These are phyloP conservation scores for Colletotrichum melonis DNA, from an alignment of 2,329 filamentous ascomycete species.

Conservation along the genomic window DNA sequence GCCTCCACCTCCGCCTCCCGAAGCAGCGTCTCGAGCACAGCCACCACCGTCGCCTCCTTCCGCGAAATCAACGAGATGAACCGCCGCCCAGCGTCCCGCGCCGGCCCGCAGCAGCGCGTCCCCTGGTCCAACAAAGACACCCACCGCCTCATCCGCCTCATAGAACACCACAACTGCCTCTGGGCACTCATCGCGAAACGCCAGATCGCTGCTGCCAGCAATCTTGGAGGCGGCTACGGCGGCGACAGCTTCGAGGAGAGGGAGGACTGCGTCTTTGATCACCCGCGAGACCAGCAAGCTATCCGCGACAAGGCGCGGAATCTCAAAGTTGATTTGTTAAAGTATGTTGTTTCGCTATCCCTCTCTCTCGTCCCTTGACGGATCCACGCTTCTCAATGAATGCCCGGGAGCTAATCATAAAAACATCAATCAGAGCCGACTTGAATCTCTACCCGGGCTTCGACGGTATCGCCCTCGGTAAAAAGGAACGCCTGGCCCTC, in stretches of 20 bases:
- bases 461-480: slow-evolving; percentile 60
- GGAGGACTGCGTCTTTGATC: slow-evolving; percentile 51
- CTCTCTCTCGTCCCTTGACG: no score
- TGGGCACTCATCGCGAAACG: slow-evolving; percentile 50
- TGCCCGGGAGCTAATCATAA: no score
- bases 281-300: slow-evolving; percentile 63
- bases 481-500: slow-evolving; percentile 60
- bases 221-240: background rate
- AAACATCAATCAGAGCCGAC: slow-evolving; percentile 44
- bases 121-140: slow-evolving; percentile 58
- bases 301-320: slow-evolving; percentile 69
- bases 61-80: slow-evolving; percentile 20
- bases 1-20: slow-evolving; percentile 35
- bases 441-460: slow-evolving; percentile 58
- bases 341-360: slow-evolving; percentile 42
- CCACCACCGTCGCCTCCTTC: slow-evolving; percentile 45
- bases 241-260: slow-evolving; percentile 26
- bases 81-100: slow-evolving; percentile 11
- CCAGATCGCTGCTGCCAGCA: slow-evolving; percentile 29
- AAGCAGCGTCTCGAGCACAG: slow-evolving; percentile 38
- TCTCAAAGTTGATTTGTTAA: slow-evolving; percentile 64
- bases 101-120: slow-evolving; percentile 41
- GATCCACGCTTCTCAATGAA: no score
- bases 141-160: slow-evolving; percentile 53
- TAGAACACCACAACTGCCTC: slow-evolving; percentile 50